These are phyloP conservation scores for Phtheirospermum japonicum DNA, from an alignment of 257 asterid species.

Conservation along the genomic window DNA sequence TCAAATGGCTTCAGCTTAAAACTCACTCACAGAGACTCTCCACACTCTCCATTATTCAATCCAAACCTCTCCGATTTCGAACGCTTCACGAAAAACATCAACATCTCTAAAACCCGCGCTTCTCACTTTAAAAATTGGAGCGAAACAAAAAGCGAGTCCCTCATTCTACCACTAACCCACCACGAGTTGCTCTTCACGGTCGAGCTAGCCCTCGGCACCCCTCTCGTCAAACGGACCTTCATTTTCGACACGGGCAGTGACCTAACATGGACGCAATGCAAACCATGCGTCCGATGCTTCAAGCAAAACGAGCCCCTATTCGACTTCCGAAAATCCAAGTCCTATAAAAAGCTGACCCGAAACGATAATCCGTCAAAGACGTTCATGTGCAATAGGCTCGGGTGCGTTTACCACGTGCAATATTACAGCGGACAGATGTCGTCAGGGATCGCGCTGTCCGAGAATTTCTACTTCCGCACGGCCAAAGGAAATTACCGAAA, in stretches of 20 bases:
- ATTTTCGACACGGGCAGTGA: slow-evolving; percentile 38
- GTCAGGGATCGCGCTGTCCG: slow-evolving; percentile 21
- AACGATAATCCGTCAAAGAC: slow-evolving; percentile 6
- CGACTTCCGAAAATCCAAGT: slow-evolving; percentile 4
- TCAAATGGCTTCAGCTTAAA: slow-evolving; percentile 28
- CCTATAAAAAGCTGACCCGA: not conserved
- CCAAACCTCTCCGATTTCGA: slow-evolving; percentile 35
- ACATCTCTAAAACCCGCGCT: slow-evolving; percentile 28
- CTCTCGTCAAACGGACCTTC: slow-evolving; percentile 25
- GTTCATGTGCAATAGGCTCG: slow-evolving; percentile 10
- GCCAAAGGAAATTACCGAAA: not conserved
- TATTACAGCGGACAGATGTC: slow-evolving; percentile 23
- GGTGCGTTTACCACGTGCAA: slow-evolving; percentile 14
- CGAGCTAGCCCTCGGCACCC: slow-evolving; percentile 38
- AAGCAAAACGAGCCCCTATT: slow-evolving; percentile 29
- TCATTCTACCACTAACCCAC: slow-evolving; percentile 19
- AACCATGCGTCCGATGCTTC: slow-evolving; percentile 34
- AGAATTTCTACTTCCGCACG: slow-evolving; percentile 29
- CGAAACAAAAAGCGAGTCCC: not conserved
- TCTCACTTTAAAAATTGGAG: slow-evolving; percentile 11
- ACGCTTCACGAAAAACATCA: slow-evolving; percentile 20
- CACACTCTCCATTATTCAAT: slow-evolving; percentile 35
- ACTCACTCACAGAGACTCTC: slow-evolving; percentile 38
- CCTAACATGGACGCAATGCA: slow-evolving; percentile 40
- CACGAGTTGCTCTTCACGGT: slow-evolving; percentile 27